Evolutionary conservation across 176 grass and related monocot genomes (phyloP).

Genomic region (Hordeum vulgare): MorexV3_pseudomolecules_assembly NC_058520.1:477756038-477756537

Average conservation of each 20-base stretch:
- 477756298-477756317: background rate
- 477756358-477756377: background rate
- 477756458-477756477: constrained; percentile 17
- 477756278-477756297: background rate
- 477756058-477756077: constrained; percentile 32
- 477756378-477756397: constrained; percentile 17
- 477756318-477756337: background rate
- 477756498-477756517: background rate
- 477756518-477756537: background rate
- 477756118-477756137: constrained; percentile 72
- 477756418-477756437: constrained; percentile 42
- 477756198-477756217: constrained; percentile 21
- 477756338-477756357: background rate
- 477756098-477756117: constrained; percentile 79
- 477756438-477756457: background rate
- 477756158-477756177: constrained; percentile 1
- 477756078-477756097: constrained; percentile 84
- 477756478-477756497: background rate
- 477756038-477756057: constrained; percentile 30
- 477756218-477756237: constrained; percentile 34
- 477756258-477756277: constrained; percentile 1
- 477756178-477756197: constrained; percentile 40
- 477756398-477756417: constrained; percentile 9
- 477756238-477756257: constrained; percentile 49
- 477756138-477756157: background rate